Conservation (phyloP, 2,329 filamentous ascomycete species). For the Graphilbum ipis-grandicollis region DNA sequence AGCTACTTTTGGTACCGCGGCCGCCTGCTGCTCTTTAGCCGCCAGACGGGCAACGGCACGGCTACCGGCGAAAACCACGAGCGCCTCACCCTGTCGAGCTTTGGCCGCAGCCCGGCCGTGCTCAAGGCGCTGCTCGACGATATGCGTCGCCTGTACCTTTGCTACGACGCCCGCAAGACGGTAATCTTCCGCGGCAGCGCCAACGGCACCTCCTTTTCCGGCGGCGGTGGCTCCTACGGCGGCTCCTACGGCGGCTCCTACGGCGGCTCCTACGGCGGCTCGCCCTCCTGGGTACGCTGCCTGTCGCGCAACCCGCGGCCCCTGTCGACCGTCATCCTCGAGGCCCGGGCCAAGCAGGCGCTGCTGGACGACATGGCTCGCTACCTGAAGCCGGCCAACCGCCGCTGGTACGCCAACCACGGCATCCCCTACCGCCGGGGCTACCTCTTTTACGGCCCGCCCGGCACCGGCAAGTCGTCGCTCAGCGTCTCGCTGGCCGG, state of each 20-base stretch:
- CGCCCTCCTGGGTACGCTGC: slow-evolving; percentile 42
- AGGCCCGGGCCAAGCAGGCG: slow-evolving; percentile 39
- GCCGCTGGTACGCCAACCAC: slow-evolving; percentile 67
- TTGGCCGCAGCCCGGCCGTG: slow-evolving; percentile 40
- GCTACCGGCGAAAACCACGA: slow-evolving; percentile 37
- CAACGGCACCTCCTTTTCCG: too few species aligned
- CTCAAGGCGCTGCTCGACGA: slow-evolving; percentile 46
- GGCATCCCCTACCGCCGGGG: slow-evolving; percentile 76
- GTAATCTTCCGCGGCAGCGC: slow-evolving; percentile 44
- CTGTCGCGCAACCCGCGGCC: slow-evolving; percentile 42
- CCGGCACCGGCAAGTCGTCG: slow-evolving; percentile 64
- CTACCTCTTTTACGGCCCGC: slow-evolving; percentile 66
- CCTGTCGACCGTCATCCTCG: slow-evolving; percentile 48
- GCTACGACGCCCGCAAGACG: slow-evolving; percentile 43
- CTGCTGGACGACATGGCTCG: slow-evolving; percentile 44
- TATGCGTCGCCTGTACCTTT: slow-evolving; percentile 34
- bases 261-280: slow-evolving; percentile 15
- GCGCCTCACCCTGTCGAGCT: slow-evolving; percentile 41
- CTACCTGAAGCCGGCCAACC: slow-evolving; percentile 43
- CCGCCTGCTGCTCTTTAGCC: slow-evolving; percentile 38
- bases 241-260: too few species aligned
- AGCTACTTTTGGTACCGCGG: slow-evolving; percentile 54
- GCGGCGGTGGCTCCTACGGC: too few species aligned
- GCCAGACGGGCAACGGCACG: too few species aligned
- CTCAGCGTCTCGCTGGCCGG: slow-evolving; percentile 54